phyloP scores from a whole-genome alignment of 2,329 filamentous ascomycete species.

The Sclerotiophoma versabilis region DNA sequence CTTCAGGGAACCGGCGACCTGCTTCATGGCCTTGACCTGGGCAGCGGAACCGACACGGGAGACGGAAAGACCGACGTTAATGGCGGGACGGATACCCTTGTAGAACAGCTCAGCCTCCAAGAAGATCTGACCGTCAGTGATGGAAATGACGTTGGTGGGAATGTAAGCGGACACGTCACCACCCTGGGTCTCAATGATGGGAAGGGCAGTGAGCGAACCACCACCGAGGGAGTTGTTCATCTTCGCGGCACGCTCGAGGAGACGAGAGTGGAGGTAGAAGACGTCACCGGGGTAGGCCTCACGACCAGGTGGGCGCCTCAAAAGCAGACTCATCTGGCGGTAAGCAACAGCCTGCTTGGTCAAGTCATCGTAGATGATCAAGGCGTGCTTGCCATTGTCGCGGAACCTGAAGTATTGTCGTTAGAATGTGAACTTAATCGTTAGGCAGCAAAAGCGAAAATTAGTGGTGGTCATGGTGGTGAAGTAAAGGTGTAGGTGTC shows the following conservation, averaged over 20 bases:
- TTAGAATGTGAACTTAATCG: too few relatives aligned
- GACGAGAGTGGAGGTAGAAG: constrained; percentile 67
- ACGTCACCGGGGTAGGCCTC: constrained; percentile 96
- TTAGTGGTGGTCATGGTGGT: too few relatives aligned
- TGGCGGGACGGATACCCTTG: constrained; percentile 99
- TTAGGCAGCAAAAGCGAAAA: too few relatives aligned
- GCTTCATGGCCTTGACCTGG: constrained; percentile 99
- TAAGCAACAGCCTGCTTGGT: constrained; percentile 98
- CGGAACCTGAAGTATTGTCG: constrained; percentile 62
- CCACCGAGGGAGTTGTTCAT: constrained; percentile 95
- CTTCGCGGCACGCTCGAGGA: constrained; percentile 99
- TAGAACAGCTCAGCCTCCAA: constrained; percentile 99
- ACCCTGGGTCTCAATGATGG: constrained; percentile 96
- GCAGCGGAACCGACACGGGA: constrained; percentile 99
- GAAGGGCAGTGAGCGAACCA: constrained; percentile 96
- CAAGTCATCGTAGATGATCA: constrained; percentile 93
- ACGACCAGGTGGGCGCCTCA: constrained; percentile 97
- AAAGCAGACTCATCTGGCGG: constrained; percentile 98
- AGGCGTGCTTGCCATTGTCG: constrained; percentile 84
- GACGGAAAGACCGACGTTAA: constrained; percentile 99
- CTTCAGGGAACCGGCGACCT: constrained; percentile 99
- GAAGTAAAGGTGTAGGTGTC: too few relatives aligned
- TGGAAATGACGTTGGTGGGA: constrained; percentile 99
- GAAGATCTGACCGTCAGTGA: constrained; percentile 99
- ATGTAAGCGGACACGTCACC: constrained; percentile 99